Percentiles rank a stretch among this genome's conserved stretches.
Evolutionary conservation across 441 rosid species (phyloP).

Genomic region (Brassica balearica): DNA sequence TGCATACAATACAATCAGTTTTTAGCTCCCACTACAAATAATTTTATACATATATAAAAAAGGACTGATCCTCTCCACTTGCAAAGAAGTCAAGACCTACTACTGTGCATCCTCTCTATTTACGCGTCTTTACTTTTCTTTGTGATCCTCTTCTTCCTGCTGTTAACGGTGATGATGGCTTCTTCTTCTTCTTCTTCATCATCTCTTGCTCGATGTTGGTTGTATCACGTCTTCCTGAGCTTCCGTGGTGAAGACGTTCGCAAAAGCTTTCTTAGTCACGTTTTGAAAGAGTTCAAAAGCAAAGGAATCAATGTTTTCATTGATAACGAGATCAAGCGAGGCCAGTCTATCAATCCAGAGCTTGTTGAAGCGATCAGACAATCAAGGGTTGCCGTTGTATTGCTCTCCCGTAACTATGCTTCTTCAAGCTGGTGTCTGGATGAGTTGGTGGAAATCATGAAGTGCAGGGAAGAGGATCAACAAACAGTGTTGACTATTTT

Average conservation of each 20-base stretch:
- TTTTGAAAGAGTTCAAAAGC: not conserved
- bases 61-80: not conserved
- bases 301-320: constrained; percentile 22
- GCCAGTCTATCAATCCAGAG: not conserved
- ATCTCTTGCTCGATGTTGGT: not conserved
- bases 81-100: not conserved
- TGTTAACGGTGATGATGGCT: not conserved
- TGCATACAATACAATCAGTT: not conserved
- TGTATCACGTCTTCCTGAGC: not conserved
- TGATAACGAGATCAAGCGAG: constrained; percentile 8
- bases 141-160: not conserved
- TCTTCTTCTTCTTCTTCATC: not conserved
- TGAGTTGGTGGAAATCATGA: not conserved
- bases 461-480: not conserved
- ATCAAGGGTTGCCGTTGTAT: constrained; percentile 19
- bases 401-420: constrained; percentile 25
- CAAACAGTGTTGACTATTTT: not conserved
- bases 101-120: not conserved
- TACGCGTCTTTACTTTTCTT: not conserved
- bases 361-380: not conserved
- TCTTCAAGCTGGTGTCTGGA: not conserved
- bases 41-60: too few relatives aligned
- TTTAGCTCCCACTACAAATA: too few relatives aligned
- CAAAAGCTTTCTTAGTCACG: not conserved
- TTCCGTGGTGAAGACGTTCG: not conserved